A percentile compares a stretch with the other conserved stretches of the same genome.
These are phyloP conservation scores for Debaryomyces coudertii DNA, from an alignment of 1,139 yeast species.

Conservation along the genomic window DNA sequence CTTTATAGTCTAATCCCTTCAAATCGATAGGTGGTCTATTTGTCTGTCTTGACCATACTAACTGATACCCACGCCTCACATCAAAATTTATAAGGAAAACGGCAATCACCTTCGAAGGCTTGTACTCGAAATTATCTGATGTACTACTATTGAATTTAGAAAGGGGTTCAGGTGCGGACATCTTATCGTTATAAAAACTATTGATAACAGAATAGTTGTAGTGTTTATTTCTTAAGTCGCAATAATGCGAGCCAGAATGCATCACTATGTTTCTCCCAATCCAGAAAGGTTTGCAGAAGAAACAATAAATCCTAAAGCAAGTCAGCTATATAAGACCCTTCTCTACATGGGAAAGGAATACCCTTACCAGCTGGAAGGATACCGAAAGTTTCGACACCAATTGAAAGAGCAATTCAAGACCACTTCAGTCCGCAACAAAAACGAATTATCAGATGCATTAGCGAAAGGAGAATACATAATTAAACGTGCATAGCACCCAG, in stretches of 20 bases:
- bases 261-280: neutral
- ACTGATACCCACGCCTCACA: constrained; percentile 60
- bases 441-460: constrained; percentile 30
- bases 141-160: constrained; percentile 6
- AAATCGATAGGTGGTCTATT: constrained; percentile 22
- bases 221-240: constrained; percentile 3
- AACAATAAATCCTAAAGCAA: constrained; percentile 36
- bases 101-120: constrained; percentile 43
- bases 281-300: neutral
- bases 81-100: constrained; percentile 68
- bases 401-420: constrained; percentile 25
- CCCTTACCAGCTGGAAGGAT: constrained; percentile 37
- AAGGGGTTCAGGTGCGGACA: constrained; percentile 3
- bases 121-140: constrained; percentile 13
- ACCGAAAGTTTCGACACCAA: constrained; percentile 22
- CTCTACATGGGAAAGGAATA: constrained; percentile 43
- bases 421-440: constrained; percentile 19
- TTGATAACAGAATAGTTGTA: neutral
- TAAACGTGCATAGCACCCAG: constrained; percentile 25
- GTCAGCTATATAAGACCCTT: constrained; percentile 33
- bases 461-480: constrained; percentile 35
- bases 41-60: constrained; percentile 53
- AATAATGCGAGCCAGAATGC: neutral
- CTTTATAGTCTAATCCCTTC: constrained; percentile 64
- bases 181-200: neutral